Evolutionary conservation across 1,284 basidiomycete genomes (phyloP).

Genomic region (Violaceomyces palustris): DNA sequence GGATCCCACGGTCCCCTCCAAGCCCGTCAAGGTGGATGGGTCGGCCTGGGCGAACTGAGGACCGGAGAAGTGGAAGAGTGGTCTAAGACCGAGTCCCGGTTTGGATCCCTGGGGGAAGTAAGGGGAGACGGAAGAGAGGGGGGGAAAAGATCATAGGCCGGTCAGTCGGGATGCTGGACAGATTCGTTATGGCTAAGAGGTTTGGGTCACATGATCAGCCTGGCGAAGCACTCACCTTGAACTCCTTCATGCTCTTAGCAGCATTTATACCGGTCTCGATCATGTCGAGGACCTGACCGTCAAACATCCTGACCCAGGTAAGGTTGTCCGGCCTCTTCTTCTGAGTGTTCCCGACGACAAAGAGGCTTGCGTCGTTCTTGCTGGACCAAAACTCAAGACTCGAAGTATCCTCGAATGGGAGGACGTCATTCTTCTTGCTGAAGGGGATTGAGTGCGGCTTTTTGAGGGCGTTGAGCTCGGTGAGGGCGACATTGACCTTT

Average conservation of each 20-base stretch:
- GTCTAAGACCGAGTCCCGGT: constrained; percentile 82
- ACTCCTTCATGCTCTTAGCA: constrained; percentile 71
- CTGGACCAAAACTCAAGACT: constrained; percentile 86
- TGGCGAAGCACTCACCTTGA: constrained; percentile 76
- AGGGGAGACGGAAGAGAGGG: not conserved
- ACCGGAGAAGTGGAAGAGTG: constrained; percentile 88
- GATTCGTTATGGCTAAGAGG: not conserved
- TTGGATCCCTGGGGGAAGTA: constrained; percentile 65
- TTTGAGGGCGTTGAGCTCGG: constrained; percentile 59
- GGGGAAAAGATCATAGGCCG: not conserved
- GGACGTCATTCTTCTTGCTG: constrained; percentile 86
- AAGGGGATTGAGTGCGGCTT: constrained; percentile 72
- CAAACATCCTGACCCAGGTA: constrained; percentile 80
- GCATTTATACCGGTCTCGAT: constrained; percentile 82
- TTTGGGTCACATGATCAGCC: no score
- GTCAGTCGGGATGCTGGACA: no score
- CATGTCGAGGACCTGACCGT: constrained; percentile 85
- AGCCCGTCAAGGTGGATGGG: constrained; percentile 15
- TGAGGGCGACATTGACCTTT: constrained; percentile 72
- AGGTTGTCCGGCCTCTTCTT: constrained; percentile 92
- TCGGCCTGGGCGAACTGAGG: constrained; percentile 55
- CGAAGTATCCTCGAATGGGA: constrained; percentile 75
- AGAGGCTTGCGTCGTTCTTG: constrained; percentile 93
- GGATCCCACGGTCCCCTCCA: constrained; percentile 13
- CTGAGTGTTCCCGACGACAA: constrained; percentile 82